These are phyloP conservation scores for Bathelium albidoporum DNA, from an alignment of 495 filamentous ascomycete species.

Conservation along the genomic window DNA sequence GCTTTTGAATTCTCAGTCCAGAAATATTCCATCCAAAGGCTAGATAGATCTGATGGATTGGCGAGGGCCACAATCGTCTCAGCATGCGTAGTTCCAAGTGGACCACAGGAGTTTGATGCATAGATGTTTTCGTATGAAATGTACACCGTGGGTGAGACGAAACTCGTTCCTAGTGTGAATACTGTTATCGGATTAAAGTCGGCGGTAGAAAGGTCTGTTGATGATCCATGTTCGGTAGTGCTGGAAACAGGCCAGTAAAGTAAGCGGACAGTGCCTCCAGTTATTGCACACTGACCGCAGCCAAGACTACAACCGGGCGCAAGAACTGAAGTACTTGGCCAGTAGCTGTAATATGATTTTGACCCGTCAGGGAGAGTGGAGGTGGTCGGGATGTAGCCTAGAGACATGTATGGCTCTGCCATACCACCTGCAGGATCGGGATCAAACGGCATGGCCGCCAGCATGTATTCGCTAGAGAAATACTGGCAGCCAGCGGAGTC, in stretches of 20 bases:
- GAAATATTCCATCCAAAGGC: background rate
- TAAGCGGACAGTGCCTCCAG: slow-evolving; percentile 6
- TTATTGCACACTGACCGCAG: slow-evolving; percentile 6
- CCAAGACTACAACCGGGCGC: slow-evolving; percentile 11
- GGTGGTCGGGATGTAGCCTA: background rate
- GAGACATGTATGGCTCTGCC: background rate
- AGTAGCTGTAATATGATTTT: background rate
- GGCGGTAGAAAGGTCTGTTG: background rate
- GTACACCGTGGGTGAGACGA: slow-evolving; percentile 7
- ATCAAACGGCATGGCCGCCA: background rate
- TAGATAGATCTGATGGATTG: background rate
- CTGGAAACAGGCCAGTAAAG: slow-evolving; percentile 10
- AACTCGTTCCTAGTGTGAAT: background rate
- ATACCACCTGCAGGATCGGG: background rate
- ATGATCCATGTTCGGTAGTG: too few species aligned
- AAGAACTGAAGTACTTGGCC: slow-evolving; percentile 1
- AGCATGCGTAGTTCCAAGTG: background rate
- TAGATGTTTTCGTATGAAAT: slow-evolving; percentile 8
- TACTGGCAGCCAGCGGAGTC: background rate
- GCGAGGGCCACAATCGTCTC: background rate
- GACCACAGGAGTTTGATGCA: slow-evolving; percentile 5
- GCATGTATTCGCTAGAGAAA: background rate
- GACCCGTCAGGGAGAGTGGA: background rate
- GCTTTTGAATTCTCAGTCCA: background rate
- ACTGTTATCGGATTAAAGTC: background rate